phyloP scores from a whole-genome alignment of 306 rosid genomes.

The Carpinus viminea region DNA sequence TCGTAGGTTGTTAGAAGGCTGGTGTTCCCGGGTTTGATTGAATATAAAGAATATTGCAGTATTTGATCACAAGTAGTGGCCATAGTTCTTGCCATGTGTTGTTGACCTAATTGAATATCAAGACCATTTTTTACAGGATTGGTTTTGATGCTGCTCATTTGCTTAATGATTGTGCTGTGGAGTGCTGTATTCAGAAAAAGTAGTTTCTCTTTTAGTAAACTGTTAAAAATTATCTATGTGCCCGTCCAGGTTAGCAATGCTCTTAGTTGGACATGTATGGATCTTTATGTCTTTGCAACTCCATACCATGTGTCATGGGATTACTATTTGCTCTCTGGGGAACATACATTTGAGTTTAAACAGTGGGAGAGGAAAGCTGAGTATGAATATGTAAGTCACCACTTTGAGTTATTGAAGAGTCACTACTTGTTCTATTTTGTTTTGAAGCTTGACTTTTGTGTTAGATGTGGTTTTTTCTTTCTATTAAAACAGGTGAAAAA shows the following conservation, averaged over 20 bases:
- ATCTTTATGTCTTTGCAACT: slow-evolving; percentile 88
- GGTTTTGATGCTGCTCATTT: background rate
- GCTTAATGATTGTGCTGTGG: background rate
- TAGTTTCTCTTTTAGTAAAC: background rate
- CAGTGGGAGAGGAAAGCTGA: slow-evolving; percentile 87
- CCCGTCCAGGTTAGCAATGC: slow-evolving; percentile 69
- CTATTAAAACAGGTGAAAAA: slow-evolving; percentile 63
- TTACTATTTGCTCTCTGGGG: slow-evolving; percentile 83
- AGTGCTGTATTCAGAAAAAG: background rate
- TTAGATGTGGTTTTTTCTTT: slow-evolving; percentile 24
- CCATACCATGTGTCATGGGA: slow-evolving; percentile 98
- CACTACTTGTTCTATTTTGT: background rate
- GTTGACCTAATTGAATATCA: background rate
- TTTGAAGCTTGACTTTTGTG: slow-evolving; percentile 19
- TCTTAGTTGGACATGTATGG: slow-evolving; percentile 94
- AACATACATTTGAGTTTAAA: slow-evolving; percentile 81
- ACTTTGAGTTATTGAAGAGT: slow-evolving; percentile 17
- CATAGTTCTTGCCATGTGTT: background rate
- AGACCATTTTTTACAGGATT: background rate
- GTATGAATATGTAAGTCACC: slow-evolving; percentile 80
- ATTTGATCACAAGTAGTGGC: background rate
- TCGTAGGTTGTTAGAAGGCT: background rate
- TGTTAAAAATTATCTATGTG: slow-evolving; percentile 13
- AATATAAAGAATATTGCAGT: too few relatives aligned
- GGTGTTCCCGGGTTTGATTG: too few relatives aligned